Evolutionary conservation across 192 early-diverging fungal species (phyloP).

Genomic region (Coemansia sp.): DNA sequence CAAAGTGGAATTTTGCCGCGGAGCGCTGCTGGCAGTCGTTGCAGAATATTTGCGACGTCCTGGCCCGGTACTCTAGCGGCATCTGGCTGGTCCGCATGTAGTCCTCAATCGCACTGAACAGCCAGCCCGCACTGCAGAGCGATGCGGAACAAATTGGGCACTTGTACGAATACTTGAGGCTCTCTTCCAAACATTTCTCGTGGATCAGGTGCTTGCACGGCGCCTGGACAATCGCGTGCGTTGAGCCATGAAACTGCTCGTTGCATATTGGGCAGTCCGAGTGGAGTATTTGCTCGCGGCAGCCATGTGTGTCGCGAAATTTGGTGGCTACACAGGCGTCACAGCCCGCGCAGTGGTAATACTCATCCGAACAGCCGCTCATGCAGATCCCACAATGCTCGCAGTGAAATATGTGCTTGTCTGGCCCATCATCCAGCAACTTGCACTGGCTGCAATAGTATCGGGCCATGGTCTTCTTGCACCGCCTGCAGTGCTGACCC

Average conservation of each 20-base stretch:
- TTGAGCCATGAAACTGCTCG: conserved; percentile 89
- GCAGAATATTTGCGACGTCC: conserved; percentile 74
- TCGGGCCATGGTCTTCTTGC: conserved; percentile 58
- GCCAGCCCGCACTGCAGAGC: conserved; percentile 73
- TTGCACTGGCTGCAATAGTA: conserved; percentile 91
- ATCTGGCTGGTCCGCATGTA: conserved; percentile 77
- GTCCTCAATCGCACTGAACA: conserved; percentile 79
- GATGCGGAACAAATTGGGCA: conserved; percentile 95
- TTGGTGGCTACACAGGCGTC: conserved; percentile 82
- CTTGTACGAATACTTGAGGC: conserved; percentile 87
- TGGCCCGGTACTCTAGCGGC: conserved; percentile 84
- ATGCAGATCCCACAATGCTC: conserved; percentile 90
- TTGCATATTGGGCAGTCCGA: conserved; percentile 96
- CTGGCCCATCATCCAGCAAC: conserved; percentile 82
- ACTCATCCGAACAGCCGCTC: conserved; percentile 75
- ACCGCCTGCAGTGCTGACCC: conserved; percentile 64
- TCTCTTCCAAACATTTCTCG: conserved; percentile 73
- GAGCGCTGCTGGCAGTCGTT: conserved; percentile 92
- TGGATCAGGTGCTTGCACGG: conserved; percentile 92
- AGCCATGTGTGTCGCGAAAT: conserved; percentile 74
- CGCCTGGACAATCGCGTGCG: conserved; percentile 57
- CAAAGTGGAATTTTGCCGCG: conserved; percentile 82
- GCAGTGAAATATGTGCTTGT: conserved; percentile 90
- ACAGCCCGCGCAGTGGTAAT: conserved; percentile 89
- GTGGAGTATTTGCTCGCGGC: conserved; percentile 87